A percentile compares a stretch with the other conserved stretches of the same genome.
Evolutionary conservation across 2,329 filamentous ascomycete species (phyloP).

Genomic region (Parastagonospora nodorum): DNA sequence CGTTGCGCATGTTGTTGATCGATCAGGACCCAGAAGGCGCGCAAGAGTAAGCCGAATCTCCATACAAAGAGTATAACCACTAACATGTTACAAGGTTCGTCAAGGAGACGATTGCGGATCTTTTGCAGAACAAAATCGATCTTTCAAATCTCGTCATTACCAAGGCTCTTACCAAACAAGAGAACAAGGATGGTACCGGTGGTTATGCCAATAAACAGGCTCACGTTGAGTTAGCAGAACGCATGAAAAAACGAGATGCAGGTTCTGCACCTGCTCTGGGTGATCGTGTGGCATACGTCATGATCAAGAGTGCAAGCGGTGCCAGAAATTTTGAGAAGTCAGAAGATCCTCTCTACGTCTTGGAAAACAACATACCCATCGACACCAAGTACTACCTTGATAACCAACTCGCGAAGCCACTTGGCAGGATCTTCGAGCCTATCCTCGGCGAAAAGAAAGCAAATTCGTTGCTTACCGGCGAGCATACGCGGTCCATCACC

Average conservation of each 20-base stretch:
- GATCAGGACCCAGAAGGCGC: conserved; percentile 88
- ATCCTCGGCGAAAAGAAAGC: conserved; percentile 95
- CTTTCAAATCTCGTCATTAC: conserved; percentile 99
- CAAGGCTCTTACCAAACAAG: conserved; percentile 83
- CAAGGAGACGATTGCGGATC: conserved; percentile 59
- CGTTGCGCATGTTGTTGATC: conserved; percentile 92
- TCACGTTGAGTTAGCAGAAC: conserved; percentile 90
- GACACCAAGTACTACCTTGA: conserved; percentile 99
- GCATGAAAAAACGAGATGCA: conserved; percentile 96
- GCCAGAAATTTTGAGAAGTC: conserved; percentile 97
- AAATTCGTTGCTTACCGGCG: conserved; percentile 82
- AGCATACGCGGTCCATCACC: conserved; percentile 92
- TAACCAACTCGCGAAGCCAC: conserved; percentile 94
- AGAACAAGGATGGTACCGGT: conserved; percentile 41
- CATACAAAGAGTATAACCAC: conserved; percentile 44
- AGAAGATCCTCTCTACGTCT: conserved; percentile 94
- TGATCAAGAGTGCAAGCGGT: conserved; percentile 86
- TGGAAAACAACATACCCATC: conserved; percentile 97
- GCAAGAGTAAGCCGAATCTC: conserved; percentile 73
- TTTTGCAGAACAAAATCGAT: conserved; percentile 96
- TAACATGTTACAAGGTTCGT: conserved; percentile 7
- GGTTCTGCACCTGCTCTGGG: conserved; percentile 91
- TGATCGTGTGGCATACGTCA: conserved; percentile 97
- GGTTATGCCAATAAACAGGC: conserved; percentile 88
- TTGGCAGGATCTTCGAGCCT: conserved; percentile 95